Conservation (phyloP, 1,139 yeast genomes). For the Candida smagusa region DNA sequence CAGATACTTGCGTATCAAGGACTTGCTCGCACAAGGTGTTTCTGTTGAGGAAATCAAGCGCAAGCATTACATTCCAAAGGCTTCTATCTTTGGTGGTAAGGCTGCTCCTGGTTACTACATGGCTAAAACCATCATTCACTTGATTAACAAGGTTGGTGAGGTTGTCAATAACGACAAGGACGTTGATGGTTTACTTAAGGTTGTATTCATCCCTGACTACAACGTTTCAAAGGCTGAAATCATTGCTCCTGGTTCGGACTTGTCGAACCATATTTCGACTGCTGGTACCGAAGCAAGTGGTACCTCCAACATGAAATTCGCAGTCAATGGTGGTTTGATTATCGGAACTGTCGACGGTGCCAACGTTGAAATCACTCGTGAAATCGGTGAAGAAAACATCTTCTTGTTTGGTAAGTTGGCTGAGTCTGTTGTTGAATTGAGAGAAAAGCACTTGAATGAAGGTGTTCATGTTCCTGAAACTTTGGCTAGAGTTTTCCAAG, state of each 20-base stretch:
- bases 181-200: slow-evolving; percentile 74
- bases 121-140: slow-evolving; percentile 87
- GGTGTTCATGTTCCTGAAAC: slow-evolving; percentile 54
- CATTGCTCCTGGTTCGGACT: slow-evolving; percentile 84
- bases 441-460: slow-evolving; percentile 69
- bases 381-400: slow-evolving; percentile 89
- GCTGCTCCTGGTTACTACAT: slow-evolving; percentile 96
- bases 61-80: slow-evolving; percentile 68
- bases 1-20: slow-evolving; percentile 75
- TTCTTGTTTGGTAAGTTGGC: slow-evolving; percentile 89
- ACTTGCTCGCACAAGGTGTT: slow-evolving; percentile 48
- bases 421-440: slow-evolving; percentile 81
- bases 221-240: slow-evolving; percentile 93
- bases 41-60: slow-evolving; percentile 56
- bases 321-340: slow-evolving; percentile 87
- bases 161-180: slow-evolving; percentile 78
- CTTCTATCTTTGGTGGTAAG: slow-evolving; percentile 86
- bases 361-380: slow-evolving; percentile 90
- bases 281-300: slow-evolving; percentile 98
- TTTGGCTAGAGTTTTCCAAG: slow-evolving; percentile 60
- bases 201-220: slow-evolving; percentile 86
- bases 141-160: slow-evolving; percentile 76
- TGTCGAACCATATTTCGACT: slow-evolving; percentile 93
- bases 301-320: slow-evolving; percentile 94
- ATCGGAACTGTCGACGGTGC: slow-evolving; percentile 98